Conservation (phyloP, 83 land plant genomes). For the Thuja plicata region DNA sequence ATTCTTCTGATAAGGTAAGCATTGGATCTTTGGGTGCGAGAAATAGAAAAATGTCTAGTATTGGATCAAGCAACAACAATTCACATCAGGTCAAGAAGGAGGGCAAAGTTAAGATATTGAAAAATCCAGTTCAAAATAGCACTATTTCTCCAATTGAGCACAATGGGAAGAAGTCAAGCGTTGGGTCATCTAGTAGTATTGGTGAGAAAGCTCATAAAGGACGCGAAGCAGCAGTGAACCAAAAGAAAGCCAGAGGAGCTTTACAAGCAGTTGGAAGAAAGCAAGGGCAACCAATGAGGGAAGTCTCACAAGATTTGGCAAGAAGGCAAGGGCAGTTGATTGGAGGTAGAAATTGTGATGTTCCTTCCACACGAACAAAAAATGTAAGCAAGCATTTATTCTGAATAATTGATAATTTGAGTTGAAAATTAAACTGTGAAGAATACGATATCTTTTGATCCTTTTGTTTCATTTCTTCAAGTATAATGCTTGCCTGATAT, state of each 20-base stretch:
- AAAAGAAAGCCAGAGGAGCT: neutral
- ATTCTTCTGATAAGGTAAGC: neutral
- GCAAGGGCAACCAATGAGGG: neutral
- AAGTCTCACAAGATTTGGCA: neutral
- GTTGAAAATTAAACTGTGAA: neutral
- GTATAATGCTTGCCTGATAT: neutral
- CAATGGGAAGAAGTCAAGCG: constrained; percentile 5
- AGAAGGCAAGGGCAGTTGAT: neutral
- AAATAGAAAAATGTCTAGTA: neutral
- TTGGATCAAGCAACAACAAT: neutral
- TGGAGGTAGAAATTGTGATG: neutral
- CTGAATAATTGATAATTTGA: neutral
- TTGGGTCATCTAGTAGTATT: neutral
- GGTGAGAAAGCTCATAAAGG: neutral
- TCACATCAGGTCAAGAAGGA: constrained; percentile 1
- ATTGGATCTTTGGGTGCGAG: neutral
- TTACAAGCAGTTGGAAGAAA: neutral
- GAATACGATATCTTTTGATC: neutral
- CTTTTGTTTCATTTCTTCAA: neutral
- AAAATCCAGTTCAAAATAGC: neutral
- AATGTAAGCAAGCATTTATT: constrained; percentile 4
- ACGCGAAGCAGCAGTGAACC: neutral
- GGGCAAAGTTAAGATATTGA: too few species aligned
- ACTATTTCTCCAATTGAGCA: neutral
- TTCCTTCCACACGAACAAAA: neutral